Evolutionary conservation across 1,284 basidiomycete species (phyloP).

Genomic region (Heterobasidion irregulare): DNA sequence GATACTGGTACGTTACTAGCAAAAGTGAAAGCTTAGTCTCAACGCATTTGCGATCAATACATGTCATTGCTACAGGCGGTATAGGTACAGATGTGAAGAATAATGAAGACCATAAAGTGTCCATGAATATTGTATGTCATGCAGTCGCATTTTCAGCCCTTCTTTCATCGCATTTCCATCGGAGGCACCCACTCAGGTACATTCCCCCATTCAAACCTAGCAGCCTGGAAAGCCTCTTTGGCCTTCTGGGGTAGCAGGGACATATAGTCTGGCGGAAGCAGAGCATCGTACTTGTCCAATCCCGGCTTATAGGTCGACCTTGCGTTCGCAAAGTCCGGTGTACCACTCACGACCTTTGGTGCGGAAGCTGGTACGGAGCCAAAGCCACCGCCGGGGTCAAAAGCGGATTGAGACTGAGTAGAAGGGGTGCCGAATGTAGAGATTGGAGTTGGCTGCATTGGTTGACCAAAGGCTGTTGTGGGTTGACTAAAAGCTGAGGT

Average conservation of each 20-base stretch:
- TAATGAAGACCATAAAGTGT: no score
- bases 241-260: slow-evolving; percentile 42
- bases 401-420: neutral
- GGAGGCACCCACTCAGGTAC: slow-evolving; percentile 79
- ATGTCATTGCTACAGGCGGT: no score
- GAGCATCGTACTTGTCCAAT: slow-evolving; percentile 44
- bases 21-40: no score
- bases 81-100: no score
- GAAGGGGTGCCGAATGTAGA: neutral
- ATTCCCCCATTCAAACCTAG: slow-evolving; percentile 62
- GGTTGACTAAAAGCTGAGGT: slow-evolving; percentile 21
- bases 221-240: slow-evolving; percentile 49
- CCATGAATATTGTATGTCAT: no score
- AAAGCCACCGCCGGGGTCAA: neutral
- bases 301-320: slow-evolving; percentile 34
- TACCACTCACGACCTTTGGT: slow-evolving; percentile 12
- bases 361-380: slow-evolving; percentile 3
- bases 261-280: slow-evolving; percentile 52
- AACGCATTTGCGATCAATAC: no score
- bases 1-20: no score
- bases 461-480: slow-evolving; percentile 19
- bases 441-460: neutral
- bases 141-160: neutral
- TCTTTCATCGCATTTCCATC: slow-evolving; percentile 44
- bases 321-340: slow-evolving; percentile 36